Conservation (phyloP, 176 grass and related monocot genomes). For the Triticum monococcum region DNA sequence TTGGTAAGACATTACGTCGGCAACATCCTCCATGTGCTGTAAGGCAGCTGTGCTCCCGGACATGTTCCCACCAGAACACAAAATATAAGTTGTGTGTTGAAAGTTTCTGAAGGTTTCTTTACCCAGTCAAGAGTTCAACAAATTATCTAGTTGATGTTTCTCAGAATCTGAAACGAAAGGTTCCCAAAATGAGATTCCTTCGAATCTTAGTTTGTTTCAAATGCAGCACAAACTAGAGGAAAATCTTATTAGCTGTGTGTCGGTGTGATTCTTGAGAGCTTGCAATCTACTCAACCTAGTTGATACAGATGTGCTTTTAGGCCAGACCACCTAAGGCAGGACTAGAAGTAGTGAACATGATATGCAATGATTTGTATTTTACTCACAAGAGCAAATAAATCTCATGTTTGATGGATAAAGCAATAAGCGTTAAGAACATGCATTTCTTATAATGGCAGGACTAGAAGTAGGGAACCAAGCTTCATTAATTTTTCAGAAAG, state of each 20-base stretch:
- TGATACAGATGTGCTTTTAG: background rate
- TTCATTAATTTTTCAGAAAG: conserved; percentile 22
- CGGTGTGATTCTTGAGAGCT: background rate
- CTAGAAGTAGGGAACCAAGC: conserved; percentile 26
- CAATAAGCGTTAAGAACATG: background rate
- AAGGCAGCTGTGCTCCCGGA: background rate
- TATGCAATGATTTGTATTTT: background rate
- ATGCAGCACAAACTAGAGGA: background rate
- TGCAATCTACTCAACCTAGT: background rate
- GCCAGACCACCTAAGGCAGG: background rate
- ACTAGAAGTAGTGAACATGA: background rate
- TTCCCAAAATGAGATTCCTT: no score
- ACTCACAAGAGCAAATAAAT: conserved; percentile 24
- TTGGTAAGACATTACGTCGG: background rate
- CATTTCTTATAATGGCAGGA: conserved; percentile 1
- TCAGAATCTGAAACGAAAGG: background rate
- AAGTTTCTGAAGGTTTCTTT: background rate
- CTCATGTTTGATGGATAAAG: background rate
- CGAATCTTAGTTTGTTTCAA: background rate
- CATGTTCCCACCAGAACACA: background rate
- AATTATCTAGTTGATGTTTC: background rate
- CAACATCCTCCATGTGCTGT: background rate
- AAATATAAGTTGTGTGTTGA: background rate
- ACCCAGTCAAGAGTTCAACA: background rate
- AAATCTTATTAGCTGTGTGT: background rate